A percentile compares a stretch with the other conserved stretches of the same genome.
phyloP scores from a whole-genome alignment of 805 yeast genomes.

The Sugiyamaella lignohabitans region DNA sequence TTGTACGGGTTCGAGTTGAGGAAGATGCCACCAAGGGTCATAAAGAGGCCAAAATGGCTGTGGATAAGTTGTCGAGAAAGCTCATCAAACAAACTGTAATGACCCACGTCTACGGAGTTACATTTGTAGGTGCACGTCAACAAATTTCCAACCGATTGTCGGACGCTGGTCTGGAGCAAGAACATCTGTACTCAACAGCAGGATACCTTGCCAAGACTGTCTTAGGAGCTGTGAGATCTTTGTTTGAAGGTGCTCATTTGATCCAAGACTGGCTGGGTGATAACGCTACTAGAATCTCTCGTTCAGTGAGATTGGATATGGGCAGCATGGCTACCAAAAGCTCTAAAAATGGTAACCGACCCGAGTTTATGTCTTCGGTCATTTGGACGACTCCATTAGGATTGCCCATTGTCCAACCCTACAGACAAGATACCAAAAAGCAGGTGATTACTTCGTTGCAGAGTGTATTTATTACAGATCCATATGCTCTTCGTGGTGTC shows the following conservation, averaged over 20 bases:
- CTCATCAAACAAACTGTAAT: constrained; percentile 95
- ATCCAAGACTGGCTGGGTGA: constrained; percentile 96
- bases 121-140: constrained; percentile 84
- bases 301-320: constrained; percentile 64
- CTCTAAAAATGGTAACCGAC: constrained; percentile 41
- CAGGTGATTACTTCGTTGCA: constrained; percentile 79
- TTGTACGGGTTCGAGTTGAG: constrained; percentile 41
- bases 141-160: constrained; percentile 78
- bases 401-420: constrained; percentile 95
- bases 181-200: constrained; percentile 43
- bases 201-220: constrained; percentile 71
- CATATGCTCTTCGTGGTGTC: constrained; percentile 75
- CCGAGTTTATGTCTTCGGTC: constrained; percentile 73
- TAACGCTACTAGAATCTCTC: constrained; percentile 73
- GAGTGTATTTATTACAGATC: constrained; percentile 80
- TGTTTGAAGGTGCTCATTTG: constrained; percentile 86
- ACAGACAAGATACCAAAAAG: constrained; percentile 59
- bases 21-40: constrained; percentile 36
- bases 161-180: constrained; percentile 46
- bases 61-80: constrained; percentile 68
- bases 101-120: constrained; percentile 98
- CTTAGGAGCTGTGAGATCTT: constrained; percentile 73
- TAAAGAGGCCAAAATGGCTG: constrained; percentile 36
- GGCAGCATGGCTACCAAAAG: constrained; percentile 15
- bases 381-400: constrained; percentile 98